Evolutionary conservation across 2,329 filamentous ascomycete genomes (phyloP), one percentile per base, ranked within the genome.

Genomic region (Venturia carpophila): DNA sequence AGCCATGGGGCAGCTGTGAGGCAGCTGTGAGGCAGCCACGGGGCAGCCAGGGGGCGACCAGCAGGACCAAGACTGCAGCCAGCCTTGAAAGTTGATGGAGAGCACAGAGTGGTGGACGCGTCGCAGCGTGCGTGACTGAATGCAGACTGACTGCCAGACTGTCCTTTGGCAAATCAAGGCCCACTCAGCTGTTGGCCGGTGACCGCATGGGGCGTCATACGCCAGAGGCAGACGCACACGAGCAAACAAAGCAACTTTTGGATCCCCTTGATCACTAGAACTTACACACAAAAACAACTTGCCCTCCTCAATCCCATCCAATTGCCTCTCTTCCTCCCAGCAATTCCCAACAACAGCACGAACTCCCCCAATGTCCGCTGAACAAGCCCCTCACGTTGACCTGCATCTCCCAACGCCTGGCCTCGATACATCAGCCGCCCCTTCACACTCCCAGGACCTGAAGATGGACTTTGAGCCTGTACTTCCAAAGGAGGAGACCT

Each of bases 301-400:
- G 4, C 39, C 9, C 9, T 5, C 3, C 15, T 41, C 39, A 15
- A 11, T 15, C 15, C 13, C 15, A 45, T 45, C 47, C 47, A 24
- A 27, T 13, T 47, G 43, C 21, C 47, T 15, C 47, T 21, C 47
- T 10, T 27, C 47, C 6, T 52, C 21, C 24, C 21, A 27, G 2
- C 24, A 21, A 21, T 21, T 19, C 45, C n/a, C 45, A 47, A 52
- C 47, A 27, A 13, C 45, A 47, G 24, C 47, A 27, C 9, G 3
- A 52, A 43, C 15, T 37, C 49, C 21, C 49, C 27, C 30, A 42
- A 61, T 61, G 60, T 61, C 60, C 43, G 30, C n/a, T 34, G 42
- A 61, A 27, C 37, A 61, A 43, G 60, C 60, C 21, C 60, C 60
- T n/a, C 60, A 61, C 60, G 60, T 61, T 19, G 60, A 61, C 42